Percentiles rank a stretch among this genome's conserved stretches.
phyloP scores from a whole-genome alignment of 73 alveolate genomes.

The Paramecium caudatum region DNA sequence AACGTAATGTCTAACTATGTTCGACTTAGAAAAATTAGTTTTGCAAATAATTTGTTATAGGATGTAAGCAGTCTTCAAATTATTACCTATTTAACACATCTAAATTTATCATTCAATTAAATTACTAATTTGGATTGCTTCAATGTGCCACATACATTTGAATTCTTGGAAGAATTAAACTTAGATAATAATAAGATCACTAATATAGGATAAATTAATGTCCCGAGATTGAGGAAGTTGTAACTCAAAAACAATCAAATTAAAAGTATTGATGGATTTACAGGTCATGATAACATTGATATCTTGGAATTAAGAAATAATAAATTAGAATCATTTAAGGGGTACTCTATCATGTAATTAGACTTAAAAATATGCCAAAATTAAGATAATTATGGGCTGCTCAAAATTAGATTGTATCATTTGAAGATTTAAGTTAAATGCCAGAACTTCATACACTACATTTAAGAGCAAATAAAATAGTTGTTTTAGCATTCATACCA shows the following conservation, averaged over 20 bases:
- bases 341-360: neutral
- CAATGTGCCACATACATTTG: conserved; percentile 67
- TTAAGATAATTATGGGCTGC: conserved; percentile 71
- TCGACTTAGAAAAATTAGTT: conserved; percentile 67
- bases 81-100: conserved; percentile 67
- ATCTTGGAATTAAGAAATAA: conserved; percentile 65
- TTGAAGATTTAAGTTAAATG: conserved; percentile 46
- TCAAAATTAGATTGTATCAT: conserved; percentile 9
- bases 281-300: conserved; percentile 64
- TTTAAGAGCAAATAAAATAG: conserved; percentile 69
- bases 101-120: conserved; percentile 66
- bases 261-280: conserved; percentile 42
- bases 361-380: conserved; percentile 67
- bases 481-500: conserved; percentile 25
- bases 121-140: conserved; percentile 71
- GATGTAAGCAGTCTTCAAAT: conserved; percentile 49
- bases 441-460: conserved; percentile 70
- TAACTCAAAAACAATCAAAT: conserved; percentile 58
- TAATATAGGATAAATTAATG: conserved; percentile 57
- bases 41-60: conserved; percentile 60
- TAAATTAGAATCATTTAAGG: conserved; percentile 58
- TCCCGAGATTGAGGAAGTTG: conserved; percentile 49
- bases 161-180: conserved; percentile 73
- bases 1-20: conserved; percentile 41
- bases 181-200: conserved; percentile 67